A percentile compares a stretch with the other conserved stretches of the same genome.
These are phyloP conservation scores for Macrophomina phaseolina DNA, from an alignment of 2,329 filamentous ascomycete species.

Conservation along the genomic window DNA sequence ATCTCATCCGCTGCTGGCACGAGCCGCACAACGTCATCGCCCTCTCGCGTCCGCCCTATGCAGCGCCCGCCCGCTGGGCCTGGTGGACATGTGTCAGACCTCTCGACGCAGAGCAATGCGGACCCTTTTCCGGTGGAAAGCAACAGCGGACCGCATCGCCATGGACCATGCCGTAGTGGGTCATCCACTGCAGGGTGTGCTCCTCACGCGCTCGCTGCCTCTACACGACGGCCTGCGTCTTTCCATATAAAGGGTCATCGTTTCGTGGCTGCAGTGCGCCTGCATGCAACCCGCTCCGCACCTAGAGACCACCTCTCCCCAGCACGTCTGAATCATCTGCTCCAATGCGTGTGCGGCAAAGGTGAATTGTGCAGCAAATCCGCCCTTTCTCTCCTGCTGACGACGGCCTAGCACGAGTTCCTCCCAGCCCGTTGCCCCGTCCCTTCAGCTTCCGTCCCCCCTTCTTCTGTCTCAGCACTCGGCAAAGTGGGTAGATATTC, in stretches of 20 bases:
- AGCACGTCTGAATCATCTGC: too few species aligned
- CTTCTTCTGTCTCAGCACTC: neutral
- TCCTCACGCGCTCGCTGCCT: neutral
- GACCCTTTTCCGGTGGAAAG: neutral
- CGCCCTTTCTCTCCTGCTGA: too few species aligned
- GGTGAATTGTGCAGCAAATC: neutral
- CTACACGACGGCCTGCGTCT: neutral
- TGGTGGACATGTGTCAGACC: neutral
- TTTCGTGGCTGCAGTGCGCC: neutral
- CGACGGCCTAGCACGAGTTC: too few species aligned
- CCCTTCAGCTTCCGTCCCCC: neutral
- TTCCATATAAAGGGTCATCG: neutral
- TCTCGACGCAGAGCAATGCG: slow-evolving; percentile 1
- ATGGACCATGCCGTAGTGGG: neutral
- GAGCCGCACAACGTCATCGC: slow-evolving; percentile 3
- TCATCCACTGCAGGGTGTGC: neutral
- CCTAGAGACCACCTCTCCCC: too few species aligned
- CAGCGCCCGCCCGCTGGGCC: neutral
- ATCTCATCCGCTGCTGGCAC: neutral
- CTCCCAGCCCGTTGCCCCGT: neutral
- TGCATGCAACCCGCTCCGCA: neutral
- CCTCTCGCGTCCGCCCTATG: neutral
- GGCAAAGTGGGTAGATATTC: slow-evolving; percentile 2
- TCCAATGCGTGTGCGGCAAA: neutral
- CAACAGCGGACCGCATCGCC: neutral